Conservation (phyloP, 192 early-diverging fungal species). For the Dissophora globulifera region DNA sequence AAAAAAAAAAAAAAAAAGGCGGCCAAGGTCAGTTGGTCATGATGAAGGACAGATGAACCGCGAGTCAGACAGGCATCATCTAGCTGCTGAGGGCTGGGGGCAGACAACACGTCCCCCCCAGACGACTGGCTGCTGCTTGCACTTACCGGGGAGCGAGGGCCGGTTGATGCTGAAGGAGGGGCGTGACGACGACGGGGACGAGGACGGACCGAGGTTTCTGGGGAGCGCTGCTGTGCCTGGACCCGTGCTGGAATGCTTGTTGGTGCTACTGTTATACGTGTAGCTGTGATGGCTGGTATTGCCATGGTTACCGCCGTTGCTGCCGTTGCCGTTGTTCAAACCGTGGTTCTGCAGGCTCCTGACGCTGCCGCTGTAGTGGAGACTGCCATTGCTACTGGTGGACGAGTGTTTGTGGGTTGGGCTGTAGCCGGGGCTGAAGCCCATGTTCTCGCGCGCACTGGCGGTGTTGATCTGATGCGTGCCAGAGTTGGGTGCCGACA, state of each 20-base stretch:
- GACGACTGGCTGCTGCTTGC: neutral
- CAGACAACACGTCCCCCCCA: too few relatives aligned
- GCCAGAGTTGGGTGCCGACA: conserved; percentile 24
- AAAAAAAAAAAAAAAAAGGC: conserved; percentile 1
- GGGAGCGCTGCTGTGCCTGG: conserved; percentile 10
- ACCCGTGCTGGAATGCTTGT: conserved; percentile 1
- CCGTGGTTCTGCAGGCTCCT: conserved; percentile 13
- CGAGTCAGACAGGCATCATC: neutral
- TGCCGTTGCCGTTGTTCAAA: neutral
- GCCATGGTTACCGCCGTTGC: neutral
- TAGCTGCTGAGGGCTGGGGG: neutral
- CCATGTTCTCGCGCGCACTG: conserved; percentile 16
- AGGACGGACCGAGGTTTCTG: conserved; percentile 13
- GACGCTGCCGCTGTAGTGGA: conserved; percentile 42
- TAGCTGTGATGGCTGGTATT: conserved; percentile 6
- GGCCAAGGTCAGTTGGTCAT: conserved; percentile 17
- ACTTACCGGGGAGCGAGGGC: conserved; percentile 15
- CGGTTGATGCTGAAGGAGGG: conserved; percentile 15
- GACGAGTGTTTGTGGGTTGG: conserved; percentile 25
- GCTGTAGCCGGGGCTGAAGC: conserved; percentile 21
- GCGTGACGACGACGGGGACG: conserved; percentile 2
- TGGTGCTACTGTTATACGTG: conserved; percentile 8
- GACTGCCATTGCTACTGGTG: conserved; percentile 11
- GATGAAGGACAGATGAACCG: neutral
- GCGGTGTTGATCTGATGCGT: conserved; percentile 39